Evolutionary conservation across 805 yeast species (phyloP).

Genomic region (Ogataea wickerhamii): DNA sequence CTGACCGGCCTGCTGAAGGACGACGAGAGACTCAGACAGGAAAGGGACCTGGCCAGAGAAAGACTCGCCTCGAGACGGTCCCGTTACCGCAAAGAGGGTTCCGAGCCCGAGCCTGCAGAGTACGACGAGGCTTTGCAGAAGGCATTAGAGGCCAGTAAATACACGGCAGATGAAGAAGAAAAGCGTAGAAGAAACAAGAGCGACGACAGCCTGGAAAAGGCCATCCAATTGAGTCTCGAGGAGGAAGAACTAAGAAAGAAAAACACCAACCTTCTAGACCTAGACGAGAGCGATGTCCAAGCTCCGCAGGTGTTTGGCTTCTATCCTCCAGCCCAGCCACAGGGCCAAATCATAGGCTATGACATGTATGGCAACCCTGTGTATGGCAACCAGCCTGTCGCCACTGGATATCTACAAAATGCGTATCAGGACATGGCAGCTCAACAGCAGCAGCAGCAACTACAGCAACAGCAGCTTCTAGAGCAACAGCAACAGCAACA

Average conservation of each 20-base stretch:
- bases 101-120: slow-evolving; percentile 35
- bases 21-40: slow-evolving; percentile 73
- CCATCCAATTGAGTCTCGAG: slow-evolving; percentile 68
- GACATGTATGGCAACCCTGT: slow-evolving; percentile 71
- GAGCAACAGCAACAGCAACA: slow-evolving; percentile 19
- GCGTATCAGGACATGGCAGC: slow-evolving; percentile 35
- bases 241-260: slow-evolving; percentile 64
- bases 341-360: slow-evolving; percentile 35
- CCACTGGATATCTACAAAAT: slow-evolving; percentile 51
- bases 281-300: slow-evolving; percentile 41
- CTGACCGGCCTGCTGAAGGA: slow-evolving; percentile 75
- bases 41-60: slow-evolving; percentile 45
- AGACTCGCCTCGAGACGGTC: slow-evolving; percentile 30
- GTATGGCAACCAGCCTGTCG: slow-evolving; percentile 47
- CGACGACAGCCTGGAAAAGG: slow-evolving; percentile 64
- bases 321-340: slow-evolving; percentile 24
- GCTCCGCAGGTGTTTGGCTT: slow-evolving; percentile 29
- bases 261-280: slow-evolving; percentile 51
- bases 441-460: slow-evolving; percentile 21
- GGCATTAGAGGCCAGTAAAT: slow-evolving; percentile 76
- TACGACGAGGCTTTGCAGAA: slow-evolving; percentile 73
- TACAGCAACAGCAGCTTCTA: slow-evolving; percentile 31
- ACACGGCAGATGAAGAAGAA: slow-evolving; percentile 83
- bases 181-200: slow-evolving; percentile 48
- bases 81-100: slow-evolving; percentile 27